Percentiles rank a stretch among this genome's conserved stretches.
phyloP scores from a whole-genome alignment of 2,329 filamentous ascomycete genomes.

The Penicillium sp. region DNA sequence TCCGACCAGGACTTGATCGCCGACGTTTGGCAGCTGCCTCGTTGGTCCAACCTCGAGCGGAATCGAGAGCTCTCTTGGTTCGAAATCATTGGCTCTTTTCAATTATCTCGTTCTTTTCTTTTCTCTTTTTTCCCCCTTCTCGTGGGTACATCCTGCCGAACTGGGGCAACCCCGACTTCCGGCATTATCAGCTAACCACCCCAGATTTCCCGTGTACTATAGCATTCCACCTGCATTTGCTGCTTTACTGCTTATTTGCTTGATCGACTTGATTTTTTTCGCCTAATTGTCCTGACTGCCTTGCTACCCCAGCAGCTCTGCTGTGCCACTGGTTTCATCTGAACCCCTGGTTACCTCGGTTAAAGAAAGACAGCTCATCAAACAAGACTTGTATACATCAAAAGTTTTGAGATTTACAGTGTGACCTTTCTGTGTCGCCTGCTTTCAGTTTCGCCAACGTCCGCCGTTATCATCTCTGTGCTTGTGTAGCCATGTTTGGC shows the following conservation, averaged over 20 bases:
- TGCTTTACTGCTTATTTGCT: not conserved
- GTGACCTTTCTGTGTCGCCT: not conserved
- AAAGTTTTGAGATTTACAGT: not conserved
- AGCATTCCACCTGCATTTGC: constrained; percentile 5
- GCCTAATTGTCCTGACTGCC: not conserved
- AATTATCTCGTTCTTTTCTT: not conserved
- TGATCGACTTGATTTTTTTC: not conserved
- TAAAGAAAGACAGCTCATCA: not conserved
- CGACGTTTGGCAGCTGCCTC: constrained; percentile 3
- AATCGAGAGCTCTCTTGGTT: constrained; percentile 4
- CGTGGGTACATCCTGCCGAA: not conserved
- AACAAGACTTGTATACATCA: not conserved
- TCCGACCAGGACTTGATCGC: constrained; percentile 11
- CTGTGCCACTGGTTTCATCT: not conserved
- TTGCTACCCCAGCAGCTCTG: not conserved
- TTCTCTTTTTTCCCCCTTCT: not conserved
- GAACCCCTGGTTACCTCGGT: not conserved
- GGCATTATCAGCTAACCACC: constrained; percentile 5
- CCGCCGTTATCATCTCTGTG: constrained; percentile 4
- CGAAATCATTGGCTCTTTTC: not conserved
- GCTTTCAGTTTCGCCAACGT: not conserved
- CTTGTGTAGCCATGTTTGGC: constrained; percentile 19
- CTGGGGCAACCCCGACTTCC: not conserved
- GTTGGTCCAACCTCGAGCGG: constrained; percentile 2
- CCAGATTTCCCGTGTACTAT: constrained; percentile 11